phyloP scores from a whole-genome alignment of 1,139 yeast genomes.

The Candida tetrigidarum region DNA sequence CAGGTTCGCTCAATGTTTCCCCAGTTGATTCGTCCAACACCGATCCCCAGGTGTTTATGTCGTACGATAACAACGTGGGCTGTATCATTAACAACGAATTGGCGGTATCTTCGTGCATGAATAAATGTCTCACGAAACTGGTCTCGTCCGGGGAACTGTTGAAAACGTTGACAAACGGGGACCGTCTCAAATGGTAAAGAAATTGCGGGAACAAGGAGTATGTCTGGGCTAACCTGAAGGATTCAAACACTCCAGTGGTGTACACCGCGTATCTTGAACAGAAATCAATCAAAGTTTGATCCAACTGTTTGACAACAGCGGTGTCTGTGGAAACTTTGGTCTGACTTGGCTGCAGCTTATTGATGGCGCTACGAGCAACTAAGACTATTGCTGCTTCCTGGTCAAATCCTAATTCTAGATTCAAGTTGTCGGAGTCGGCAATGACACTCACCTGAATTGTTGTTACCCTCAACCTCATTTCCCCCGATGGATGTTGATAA shows the following conservation, averaged over 20 bases:
- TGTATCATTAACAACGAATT: conserved; percentile 76
- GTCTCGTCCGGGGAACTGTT: conserved; percentile 85
- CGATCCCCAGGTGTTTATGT: conserved; percentile 53
- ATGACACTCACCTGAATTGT: conserved; percentile 49
- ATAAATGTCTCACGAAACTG: conserved; percentile 65
- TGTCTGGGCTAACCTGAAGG: conserved; percentile 78
- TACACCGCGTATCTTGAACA: conserved; percentile 91
- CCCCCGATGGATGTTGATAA: conserved; percentile 64
- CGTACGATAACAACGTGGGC: conserved; percentile 71
- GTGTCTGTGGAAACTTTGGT: conserved; percentile 25
- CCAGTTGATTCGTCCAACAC: conserved; percentile 48
- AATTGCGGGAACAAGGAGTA: conserved; percentile 82
- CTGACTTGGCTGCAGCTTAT: conserved; percentile 39
- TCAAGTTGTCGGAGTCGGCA: conserved; percentile 47
- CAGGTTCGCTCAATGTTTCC: conserved; percentile 37
- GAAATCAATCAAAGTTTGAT: conserved; percentile 79
- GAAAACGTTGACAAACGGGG: conserved; percentile 71
- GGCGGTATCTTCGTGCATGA: conserved; percentile 67
- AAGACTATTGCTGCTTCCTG: conserved; percentile 74
- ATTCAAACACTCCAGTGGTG: conserved; percentile 71
- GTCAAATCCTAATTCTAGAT: conserved; percentile 54
- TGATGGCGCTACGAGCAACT: conserved; percentile 57
- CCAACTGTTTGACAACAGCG: conserved; percentile 79
- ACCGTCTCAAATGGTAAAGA: conserved; percentile 70
- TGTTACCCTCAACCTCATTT: conserved; percentile 51